Base-by-base conservation (phyloP, 169 alveolate genomes). In the Blepharisma undulans region DNA sequence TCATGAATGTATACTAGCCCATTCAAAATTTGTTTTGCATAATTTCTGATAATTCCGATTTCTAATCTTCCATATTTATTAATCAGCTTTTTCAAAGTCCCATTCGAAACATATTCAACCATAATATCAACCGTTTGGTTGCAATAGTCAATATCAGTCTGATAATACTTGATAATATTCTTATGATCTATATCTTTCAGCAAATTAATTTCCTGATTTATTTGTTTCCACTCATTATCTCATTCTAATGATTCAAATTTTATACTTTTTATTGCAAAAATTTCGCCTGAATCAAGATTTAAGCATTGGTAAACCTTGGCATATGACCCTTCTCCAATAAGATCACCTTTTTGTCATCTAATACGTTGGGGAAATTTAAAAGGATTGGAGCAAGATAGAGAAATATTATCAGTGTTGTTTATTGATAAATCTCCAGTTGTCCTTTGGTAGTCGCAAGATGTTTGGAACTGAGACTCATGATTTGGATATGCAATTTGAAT, bases 1-100 rank as follows among this genome's bases (percentile, higher is more conserved):
- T 90, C 81, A 76, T 95, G 97, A 92, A 96, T 77, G 84, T 91
- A 92, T 72, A 85, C 76, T 72, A 95, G 60, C 22, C 98, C 97
- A 25, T 90, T 72, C n/a, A 95, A 71, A 14, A 96, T 93, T 84
- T 96, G 94, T 71, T 92, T 87, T 19, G 72, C 60, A 72, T 16
- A 86, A 12, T 7, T 86, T 34, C 71, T 61, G 22, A 86, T 36
- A 30, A 86, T 22, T 14, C 16, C 30, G 12, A n/a, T 66, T 25
- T 86, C 84, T 7, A 86, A 66, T 0, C 8, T 33, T 86, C 66
- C 84, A 33, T 66, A 86, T 33, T 86, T 86, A 21, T 86, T 14
- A 21, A 86, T 21, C 7, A 86, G 8, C 5, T 29, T 10, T 72
- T 48, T 61, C 27, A 86, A 22, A 61, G 84, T 29, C n/a, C 91